Conservation (phyloP, 352 stramenopile species). For the Globisporangium barbulae region DNA sequence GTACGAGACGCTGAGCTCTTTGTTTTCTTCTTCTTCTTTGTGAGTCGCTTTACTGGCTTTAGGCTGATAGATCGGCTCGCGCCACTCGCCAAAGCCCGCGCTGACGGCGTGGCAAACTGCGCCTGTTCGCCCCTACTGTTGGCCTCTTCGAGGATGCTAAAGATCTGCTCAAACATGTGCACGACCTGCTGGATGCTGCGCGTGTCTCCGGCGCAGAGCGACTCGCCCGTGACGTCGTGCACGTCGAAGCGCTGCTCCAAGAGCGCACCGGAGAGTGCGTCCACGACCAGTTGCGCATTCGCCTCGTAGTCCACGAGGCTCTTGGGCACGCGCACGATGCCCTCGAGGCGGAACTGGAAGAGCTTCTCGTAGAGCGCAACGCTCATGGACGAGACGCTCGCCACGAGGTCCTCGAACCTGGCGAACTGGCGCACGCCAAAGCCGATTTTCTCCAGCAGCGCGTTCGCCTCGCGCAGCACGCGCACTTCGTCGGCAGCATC, state of each 20-base stretch:
- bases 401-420: conserved; percentile 69
- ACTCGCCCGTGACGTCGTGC: conserved; percentile 48
- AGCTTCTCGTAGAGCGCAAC: conserved; percentile 90
- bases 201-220: conserved; percentile 52
- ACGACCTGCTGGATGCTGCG: conserved; percentile 48
- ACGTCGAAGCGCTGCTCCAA: conserved; percentile 58
- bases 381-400: conserved; percentile 89
- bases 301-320: conserved; percentile 73
- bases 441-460: conserved; percentile 67
- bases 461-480: conserved; percentile 61
- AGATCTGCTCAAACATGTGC: conserved; percentile 56
- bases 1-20: not conserved
- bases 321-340: conserved; percentile 59
- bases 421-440: conserved; percentile 82
- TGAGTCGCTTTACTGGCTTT: not conserved
- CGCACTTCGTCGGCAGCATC: not conserved
- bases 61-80: conserved; percentile 10
- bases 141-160: conserved; percentile 46
- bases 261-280: conserved; percentile 64
- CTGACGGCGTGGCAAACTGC: not conserved
- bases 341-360: conserved; percentile 81
- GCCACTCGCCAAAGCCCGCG: conserved; percentile 2
- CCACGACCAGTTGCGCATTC: conserved; percentile 86
- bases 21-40: conserved; percentile 4
- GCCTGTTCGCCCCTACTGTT: conserved; percentile 23